A percentile compares a stretch with the other conserved stretches of the same genome.
Conservation (phyloP, 345 rosid species). For the Brassica juncea region DNA sequence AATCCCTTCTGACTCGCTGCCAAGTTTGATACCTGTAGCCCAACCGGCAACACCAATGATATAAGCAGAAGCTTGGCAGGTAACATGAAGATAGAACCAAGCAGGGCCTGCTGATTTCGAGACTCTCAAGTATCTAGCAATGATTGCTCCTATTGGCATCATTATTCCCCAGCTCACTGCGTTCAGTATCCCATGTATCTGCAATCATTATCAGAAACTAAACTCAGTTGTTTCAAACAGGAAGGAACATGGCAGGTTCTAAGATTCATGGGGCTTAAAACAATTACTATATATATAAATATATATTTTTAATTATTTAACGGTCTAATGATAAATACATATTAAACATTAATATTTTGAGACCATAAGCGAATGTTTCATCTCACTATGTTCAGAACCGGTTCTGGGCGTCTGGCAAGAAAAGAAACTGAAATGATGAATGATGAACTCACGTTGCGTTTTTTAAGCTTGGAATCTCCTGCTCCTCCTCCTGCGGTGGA, state of each 20-base stretch:
- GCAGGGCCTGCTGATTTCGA: slow-evolving; percentile 73
- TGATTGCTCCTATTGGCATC: slow-evolving; percentile 74
- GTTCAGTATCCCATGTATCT: slow-evolving; percentile 87
- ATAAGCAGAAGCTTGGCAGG: slow-evolving; percentile 76
- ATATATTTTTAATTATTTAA: no score
- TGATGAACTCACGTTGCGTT: slow-evolving; percentile 37
- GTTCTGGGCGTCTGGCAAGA: no score
- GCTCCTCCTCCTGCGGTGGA: slow-evolving; percentile 26
- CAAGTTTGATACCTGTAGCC: slow-evolving; percentile 87
- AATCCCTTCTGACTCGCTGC: slow-evolving; percentile 66
- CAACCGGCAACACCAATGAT: slow-evolving; percentile 80
- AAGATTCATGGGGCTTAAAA: not conserved
- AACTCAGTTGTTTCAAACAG: not conserved
- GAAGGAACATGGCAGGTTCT: slow-evolving; percentile 48
- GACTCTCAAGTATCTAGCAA: slow-evolving; percentile 82
- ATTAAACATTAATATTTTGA: not conserved
- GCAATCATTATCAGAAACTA: slow-evolving; percentile 25
- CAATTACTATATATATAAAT: not conserved
- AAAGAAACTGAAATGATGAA: not conserved
- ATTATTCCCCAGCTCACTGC: slow-evolving; percentile 83
- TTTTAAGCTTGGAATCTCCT: slow-evolving; percentile 47
- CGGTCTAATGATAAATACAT: no score
- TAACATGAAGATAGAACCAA: slow-evolving; percentile 86
- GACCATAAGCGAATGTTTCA: not conserved
- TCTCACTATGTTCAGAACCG: not conserved